Base-by-base conservation (phyloP, 345 rosid species). In the Lumnitzera littorea region DNA sequence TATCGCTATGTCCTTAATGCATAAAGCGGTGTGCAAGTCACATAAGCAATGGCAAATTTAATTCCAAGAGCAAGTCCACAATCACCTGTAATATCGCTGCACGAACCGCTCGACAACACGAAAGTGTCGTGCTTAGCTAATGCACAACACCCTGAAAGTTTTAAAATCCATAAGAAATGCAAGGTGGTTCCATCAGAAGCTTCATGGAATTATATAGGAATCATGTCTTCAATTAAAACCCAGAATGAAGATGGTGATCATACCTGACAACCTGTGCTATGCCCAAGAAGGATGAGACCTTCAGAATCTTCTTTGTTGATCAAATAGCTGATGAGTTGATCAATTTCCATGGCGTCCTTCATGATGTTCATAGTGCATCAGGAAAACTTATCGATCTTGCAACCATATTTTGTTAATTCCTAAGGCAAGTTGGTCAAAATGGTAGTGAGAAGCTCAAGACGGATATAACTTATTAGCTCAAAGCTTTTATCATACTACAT, bases 181-280 rank as follows among this genome's bases (percentile, higher is more conserved):
- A 36, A 1, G 41, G 31, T 4, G 11, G 51, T 50, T 43, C 31
- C 50, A 66, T 36, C 14, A 50, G 11, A 56, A 47, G 43, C 62
- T 27, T 16, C 60, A 7, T 4, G 43, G 29, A 60, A 25, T 7
- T 43, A 29, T 7, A 63, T 36, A 20, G 43, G 43, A 36, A 36
- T 2, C 43, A 9, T 36, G 43, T 7, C 9, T 36, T 5, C 20
- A 1, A 36, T 5, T 36, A 1, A 36, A 36, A 36, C 20, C 9
- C 7, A 36, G 43, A 36, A 36, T 20, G 7, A 36, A 50, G 49
- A 58, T 20, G 60, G 51, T 60, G 55, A n/a, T 65, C 57, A 69
- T 55, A 89, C 98, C 97, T 89, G 98, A 75, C 97, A 92, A 53
- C 97, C 97, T 29, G 98, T 92, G 76, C 97, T 89, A 66, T 89